Evolutionary conservation across 139 green algal genomes (phyloP), one percentile per base, ranked within the genome.

Genomic region (Chlamydomonas schloesseri): DNA sequence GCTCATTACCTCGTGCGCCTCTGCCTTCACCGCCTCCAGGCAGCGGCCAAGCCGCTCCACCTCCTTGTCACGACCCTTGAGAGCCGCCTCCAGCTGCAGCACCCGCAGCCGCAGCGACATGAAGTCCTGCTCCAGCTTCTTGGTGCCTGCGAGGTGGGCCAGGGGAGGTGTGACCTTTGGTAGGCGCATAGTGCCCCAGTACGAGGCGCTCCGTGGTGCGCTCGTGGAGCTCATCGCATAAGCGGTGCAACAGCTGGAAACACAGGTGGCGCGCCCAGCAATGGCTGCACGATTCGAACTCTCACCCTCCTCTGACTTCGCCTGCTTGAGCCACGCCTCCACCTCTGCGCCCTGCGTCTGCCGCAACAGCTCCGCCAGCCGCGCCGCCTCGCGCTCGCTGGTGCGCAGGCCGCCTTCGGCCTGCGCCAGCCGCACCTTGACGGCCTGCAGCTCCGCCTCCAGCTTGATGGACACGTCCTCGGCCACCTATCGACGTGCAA

Each of bases 381-480:
- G 18, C 3, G 73, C 79, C 55, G 86, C 23, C 53, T 91, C 88
- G 0, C 84, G 84, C 37, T 91, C 88, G 15, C 79, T 37, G 0
- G 31, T n/a, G 28, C 84, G 78, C 36, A 87, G 14, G 5, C 64
- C 42, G 3, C 76, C 84, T 84, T 91, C 83, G 57, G 86, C 71
- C 65, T 83, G 70, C 34, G 70, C 65, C 76, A 76, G 33, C 26
- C 83, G 82, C 37, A 73, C 42, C 72, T 88, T 86, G 53, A 46
- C 53, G n/a, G 71, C 42, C 21, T 47, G 47, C 36, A 90, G 72
- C 77, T 91, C 83, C 20, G 90, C 77, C 71, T 93, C 90, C 17
- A 91, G 64, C 29, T 83, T 47, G 6, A 88, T 36, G 0, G 88
- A 71, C 75, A 91, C 88, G 18, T 91, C 89, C 71, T 89, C 86